Conservation (phyloP, 139 green algal genomes). For the Micromonas pusilla region DNA sequence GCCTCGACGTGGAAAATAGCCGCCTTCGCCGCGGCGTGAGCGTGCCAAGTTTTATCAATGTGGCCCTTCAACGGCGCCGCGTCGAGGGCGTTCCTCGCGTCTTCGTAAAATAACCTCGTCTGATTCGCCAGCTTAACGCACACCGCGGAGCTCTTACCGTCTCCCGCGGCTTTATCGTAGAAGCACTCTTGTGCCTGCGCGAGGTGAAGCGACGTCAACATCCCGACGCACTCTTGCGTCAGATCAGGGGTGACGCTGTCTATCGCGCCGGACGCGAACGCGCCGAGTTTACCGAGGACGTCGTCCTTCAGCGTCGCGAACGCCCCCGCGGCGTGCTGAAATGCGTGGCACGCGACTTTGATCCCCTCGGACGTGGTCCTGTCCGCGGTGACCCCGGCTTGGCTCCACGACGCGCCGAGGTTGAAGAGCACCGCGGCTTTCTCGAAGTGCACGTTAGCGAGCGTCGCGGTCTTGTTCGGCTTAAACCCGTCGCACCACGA, state of each 20-base stretch:
- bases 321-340: slow-evolving; percentile 9
- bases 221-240: not conserved
- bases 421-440: slow-evolving; percentile 23
- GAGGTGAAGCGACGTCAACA: not conserved
- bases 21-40: not conserved
- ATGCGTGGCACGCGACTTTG: not conserved
- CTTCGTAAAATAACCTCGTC: not conserved
- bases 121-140: slow-evolving; percentile 1
- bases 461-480: not conserved
- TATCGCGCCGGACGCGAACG: not conserved
- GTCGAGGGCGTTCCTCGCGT: not conserved
- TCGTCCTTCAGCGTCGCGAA: slow-evolving; percentile 2
- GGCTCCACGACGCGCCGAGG: not conserved
- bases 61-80: not conserved
- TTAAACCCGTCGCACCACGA: slow-evolving; percentile 7
- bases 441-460: not conserved
- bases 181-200: slow-evolving; percentile 28
- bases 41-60: not conserved
- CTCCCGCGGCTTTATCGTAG: not conserved
- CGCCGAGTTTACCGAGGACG: not conserved
- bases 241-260: not conserved
- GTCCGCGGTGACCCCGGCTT: not conserved
- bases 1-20: slow-evolving; percentile 13
- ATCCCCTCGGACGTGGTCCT: not conserved
- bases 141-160: not conserved